A percentile compares a stretch with the other conserved stretches of the same genome.
Conservation (phyloP, 331 rosid species). For the Malus hybrid region DNA sequence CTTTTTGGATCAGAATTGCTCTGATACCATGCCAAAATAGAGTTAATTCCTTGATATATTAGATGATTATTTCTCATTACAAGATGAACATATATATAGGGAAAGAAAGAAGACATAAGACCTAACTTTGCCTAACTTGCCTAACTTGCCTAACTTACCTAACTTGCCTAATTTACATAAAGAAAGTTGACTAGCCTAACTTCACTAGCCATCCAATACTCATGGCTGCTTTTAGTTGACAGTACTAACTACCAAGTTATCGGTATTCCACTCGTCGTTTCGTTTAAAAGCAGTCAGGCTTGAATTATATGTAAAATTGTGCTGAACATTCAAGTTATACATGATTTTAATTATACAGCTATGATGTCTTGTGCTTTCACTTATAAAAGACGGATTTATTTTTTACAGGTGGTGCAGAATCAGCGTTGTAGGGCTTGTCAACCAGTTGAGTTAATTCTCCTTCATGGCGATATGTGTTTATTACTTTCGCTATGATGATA, state of each 20-base stretch:
- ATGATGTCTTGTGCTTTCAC: neutral
- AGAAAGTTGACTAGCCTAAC: too few relatives aligned
- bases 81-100: too few relatives aligned
- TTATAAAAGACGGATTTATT: neutral
- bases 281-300: neutral
- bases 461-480: neutral
- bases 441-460: neutral
- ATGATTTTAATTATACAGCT: neutral
- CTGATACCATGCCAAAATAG: too few relatives aligned
- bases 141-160: too few relatives aligned
- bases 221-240: too few relatives aligned
- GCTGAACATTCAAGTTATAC: neutral
- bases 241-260: neutral
- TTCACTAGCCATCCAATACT: too few relatives aligned
- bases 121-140: too few relatives aligned
- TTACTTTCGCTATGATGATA: neutral
- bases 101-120: too few relatives aligned
- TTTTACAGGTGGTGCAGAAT: conserved; percentile 7
- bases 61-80: too few relatives aligned
- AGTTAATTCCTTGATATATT: too few relatives aligned
- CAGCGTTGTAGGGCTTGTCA: neutral
- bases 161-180: too few relatives aligned
- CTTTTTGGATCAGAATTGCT: too few relatives aligned
- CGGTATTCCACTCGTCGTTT: neutral
- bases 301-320: neutral